A percentile compares a stretch with the other conserved stretches of the same genome.
These are phyloP conservation scores for Phialophora tarda DNA, from an alignment of 2,329 filamentous ascomycete species.

Conservation along the genomic window DNA sequence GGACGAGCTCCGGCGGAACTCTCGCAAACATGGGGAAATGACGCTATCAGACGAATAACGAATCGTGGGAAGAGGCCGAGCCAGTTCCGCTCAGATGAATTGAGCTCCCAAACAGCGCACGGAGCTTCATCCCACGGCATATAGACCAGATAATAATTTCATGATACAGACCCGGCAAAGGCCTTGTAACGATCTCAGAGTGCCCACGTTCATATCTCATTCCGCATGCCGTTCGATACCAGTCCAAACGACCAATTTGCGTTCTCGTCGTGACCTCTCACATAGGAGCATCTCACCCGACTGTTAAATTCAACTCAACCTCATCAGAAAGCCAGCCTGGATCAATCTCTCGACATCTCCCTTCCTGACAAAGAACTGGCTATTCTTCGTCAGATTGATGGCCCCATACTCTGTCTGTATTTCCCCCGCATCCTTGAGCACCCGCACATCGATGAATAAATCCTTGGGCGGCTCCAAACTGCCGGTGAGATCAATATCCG, in stretches of 20 bases:
- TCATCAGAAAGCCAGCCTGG: constrained; percentile 91
- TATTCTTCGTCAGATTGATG: constrained; percentile 96
- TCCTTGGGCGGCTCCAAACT: constrained; percentile 93
- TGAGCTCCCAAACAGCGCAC: background rate
- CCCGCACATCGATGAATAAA: constrained; percentile 94
- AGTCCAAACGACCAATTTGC: background rate
- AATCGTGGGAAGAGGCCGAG: background rate
- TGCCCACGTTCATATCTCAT: background rate
- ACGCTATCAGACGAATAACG: background rate
- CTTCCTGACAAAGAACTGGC: constrained; percentile 94
- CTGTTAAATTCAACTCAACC: constrained; percentile 70
- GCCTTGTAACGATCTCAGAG: background rate
- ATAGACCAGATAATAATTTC: background rate
- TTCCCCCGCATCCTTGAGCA: constrained; percentile 95
- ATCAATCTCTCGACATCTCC: constrained; percentile 95
- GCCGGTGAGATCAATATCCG: constrained; percentile 93
- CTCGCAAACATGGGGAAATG: background rate
- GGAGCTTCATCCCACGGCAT: background rate
- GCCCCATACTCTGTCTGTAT: constrained; percentile 99
- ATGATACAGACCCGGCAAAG: background rate
- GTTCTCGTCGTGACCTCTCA: background rate
- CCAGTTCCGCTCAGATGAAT: background rate
- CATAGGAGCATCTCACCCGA: background rate
- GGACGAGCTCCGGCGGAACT: background rate
- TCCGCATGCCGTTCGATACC: background rate